Evolutionary conservation across 768 basidiomycete species (phyloP).

Genomic region (Pholiota microspora): DNA sequence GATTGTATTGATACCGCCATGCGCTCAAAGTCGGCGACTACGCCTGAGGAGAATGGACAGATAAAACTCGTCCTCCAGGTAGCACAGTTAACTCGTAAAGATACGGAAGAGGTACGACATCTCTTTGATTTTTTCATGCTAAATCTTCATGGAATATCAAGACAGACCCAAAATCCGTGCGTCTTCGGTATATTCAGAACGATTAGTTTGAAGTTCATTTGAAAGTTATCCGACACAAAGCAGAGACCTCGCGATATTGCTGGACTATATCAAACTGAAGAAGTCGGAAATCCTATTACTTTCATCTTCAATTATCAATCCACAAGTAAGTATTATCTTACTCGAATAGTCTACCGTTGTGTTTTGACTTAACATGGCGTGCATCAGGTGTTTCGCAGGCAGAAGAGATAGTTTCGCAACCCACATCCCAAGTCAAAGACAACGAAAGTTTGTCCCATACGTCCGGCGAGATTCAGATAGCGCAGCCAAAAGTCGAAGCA

Average conservation of each 20-base stretch:
- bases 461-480: neutral
- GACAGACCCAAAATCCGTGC: neutral
- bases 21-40: too few species aligned
- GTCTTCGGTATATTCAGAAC: neutral
- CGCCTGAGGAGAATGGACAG: neutral
- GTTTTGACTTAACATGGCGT: neutral
- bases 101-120: neutral
- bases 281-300: neutral
- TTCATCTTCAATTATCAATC: slow-evolving; percentile 1
- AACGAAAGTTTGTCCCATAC: neutral
- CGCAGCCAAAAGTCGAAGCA: neutral
- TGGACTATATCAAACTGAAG: neutral
- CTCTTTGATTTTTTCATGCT: neutral
- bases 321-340: neutral
- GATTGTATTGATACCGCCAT: too few species aligned
- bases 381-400: neutral
- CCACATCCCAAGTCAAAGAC: neutral
- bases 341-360: too few species aligned
- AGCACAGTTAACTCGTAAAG: neutral
- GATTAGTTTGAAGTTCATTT: too few species aligned
- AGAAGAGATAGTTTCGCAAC: neutral
- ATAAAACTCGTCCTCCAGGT: neutral
- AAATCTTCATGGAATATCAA: neutral
- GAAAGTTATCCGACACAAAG: neutral
- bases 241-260: neutral